phyloP scores from a whole-genome alignment of 1,284 basidiomycete genomes.

The Boletus mariae region DNA sequence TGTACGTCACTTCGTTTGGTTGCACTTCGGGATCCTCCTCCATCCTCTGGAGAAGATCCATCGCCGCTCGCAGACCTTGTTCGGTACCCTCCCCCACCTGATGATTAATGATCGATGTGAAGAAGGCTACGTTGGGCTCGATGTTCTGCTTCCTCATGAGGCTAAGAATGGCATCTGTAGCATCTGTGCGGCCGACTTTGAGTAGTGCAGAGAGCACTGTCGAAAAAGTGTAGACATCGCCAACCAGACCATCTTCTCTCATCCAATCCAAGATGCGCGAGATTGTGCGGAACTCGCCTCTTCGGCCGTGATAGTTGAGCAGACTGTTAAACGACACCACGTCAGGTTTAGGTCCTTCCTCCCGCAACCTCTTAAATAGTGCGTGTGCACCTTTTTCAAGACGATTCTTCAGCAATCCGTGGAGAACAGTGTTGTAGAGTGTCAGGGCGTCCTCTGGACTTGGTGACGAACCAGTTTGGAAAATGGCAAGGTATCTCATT shows the following conservation, averaged over 20 bases:
- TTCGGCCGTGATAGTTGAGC: conserved; percentile 60
- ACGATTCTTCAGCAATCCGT: conserved; percentile 51
- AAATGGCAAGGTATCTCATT: conserved; percentile 46
- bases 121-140: conserved; percentile 67
- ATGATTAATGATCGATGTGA: conserved; percentile 71
- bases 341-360: conserved; percentile 59
- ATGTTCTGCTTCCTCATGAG: conserved; percentile 76
- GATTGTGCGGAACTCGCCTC: conserved; percentile 57
- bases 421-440: conserved; percentile 64
- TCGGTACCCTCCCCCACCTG: conserved; percentile 56
- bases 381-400: conserved; percentile 42
- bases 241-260: conserved; percentile 47
- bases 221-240: conserved; percentile 80
- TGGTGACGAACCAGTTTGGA: conserved; percentile 28
- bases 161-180: conserved; percentile 56
- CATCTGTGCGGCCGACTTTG: conserved; percentile 62
- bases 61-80: conserved; percentile 54
- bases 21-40: conserved; percentile 50
- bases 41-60: conserved; percentile 70
- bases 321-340: conserved; percentile 77
- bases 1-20: conserved; percentile 76
- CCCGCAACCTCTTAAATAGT: conserved; percentile 48
- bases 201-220: conserved; percentile 74
- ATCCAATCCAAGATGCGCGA: conserved; percentile 55
- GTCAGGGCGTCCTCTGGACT: conserved; percentile 30